Percentiles rank a stretch among this genome's conserved stretches.
phyloP scores from a whole-genome alignment of 2,329 filamentous ascomycete genomes.

The Sporothrix schenckii region DNA sequence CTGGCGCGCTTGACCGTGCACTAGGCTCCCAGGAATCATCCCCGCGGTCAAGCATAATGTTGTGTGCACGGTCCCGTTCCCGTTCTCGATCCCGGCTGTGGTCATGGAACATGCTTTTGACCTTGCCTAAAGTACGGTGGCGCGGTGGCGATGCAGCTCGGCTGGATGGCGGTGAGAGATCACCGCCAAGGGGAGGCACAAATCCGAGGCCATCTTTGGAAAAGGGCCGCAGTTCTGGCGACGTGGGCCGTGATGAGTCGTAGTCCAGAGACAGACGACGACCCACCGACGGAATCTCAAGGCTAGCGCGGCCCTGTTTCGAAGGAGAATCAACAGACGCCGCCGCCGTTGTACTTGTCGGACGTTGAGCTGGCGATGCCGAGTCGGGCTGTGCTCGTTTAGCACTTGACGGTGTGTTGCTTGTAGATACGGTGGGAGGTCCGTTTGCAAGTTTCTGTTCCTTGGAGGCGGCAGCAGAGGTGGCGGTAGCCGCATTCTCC shows the following conservation, averaged over 20 bases:
- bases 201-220: conserved; percentile 51
- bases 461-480: not conserved
- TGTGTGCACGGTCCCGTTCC: conserved; percentile 17
- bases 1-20: not conserved
- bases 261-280: conserved; percentile 50
- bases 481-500: conserved; percentile 36
- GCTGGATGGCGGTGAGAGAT: conserved; percentile 65
- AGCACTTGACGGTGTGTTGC: not conserved
- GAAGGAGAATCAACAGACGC: not conserved
- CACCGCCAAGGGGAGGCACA: conserved; percentile 63
- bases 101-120: conserved; percentile 60
- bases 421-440: not conserved
- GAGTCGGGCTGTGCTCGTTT: not conserved
- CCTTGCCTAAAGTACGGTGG: conserved; percentile 57
- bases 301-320: conserved; percentile 47
- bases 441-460: not conserved
- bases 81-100: conserved; percentile 51
- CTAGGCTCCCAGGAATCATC: not conserved
- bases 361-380: not conserved
- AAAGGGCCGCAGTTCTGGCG: conserved; percentile 54
- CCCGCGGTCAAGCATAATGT: not conserved
- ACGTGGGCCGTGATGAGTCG: conserved; percentile 54
- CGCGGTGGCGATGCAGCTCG: conserved; percentile 65
- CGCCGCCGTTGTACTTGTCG: too few relatives aligned
- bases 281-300: conserved; percentile 51